phyloP scores from a whole-genome alignment of 2,329 filamentous ascomycete genomes.

The Fusarium heterosporum region DNA sequence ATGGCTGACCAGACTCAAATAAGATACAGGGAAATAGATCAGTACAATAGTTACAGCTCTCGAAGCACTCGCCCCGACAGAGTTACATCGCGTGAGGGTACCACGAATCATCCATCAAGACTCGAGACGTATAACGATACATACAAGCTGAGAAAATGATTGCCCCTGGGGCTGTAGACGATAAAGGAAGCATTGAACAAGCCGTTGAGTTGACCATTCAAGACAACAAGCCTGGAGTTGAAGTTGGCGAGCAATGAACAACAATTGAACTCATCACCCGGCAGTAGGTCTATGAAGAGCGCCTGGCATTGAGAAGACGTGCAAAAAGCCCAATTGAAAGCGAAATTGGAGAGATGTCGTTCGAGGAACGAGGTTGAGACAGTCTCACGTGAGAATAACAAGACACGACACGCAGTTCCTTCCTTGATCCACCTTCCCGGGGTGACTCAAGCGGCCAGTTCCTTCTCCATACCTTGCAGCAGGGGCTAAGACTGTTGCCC shows the following conservation, averaged over 20 bases:
- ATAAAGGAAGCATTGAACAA: neutral
- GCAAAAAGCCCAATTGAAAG: rapidly evolving
- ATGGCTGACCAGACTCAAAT: neutral
- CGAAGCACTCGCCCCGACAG: neutral
- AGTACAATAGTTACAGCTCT: neutral
- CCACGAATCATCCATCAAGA: neutral
- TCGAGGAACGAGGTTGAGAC: neutral
- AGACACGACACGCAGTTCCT: conserved; percentile 1
- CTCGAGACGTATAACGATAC: neutral
- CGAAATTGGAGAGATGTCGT: neutral
- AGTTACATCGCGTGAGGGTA: too few species aligned
- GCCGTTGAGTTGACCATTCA: neutral
- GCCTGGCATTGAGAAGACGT: rapidly evolving
- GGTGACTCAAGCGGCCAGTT: conserved; percentile 42
- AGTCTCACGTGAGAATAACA: conserved; percentile 14
- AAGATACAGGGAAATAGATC: neutral
- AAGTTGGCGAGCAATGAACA: neutral
- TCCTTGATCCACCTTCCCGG: conserved; percentile 32
- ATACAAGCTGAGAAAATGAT: too few species aligned
- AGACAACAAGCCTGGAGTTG: neutral
- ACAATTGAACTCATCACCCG: neutral
- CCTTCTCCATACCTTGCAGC: too few species aligned
- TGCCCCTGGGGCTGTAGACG: rapidly evolving
- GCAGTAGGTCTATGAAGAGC: neutral
- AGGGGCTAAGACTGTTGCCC: neutral